Evolutionary conservation across 768 basidiomycete genomes (phyloP), one percentile per base, ranked within the genome.

Genomic region (Termitomyces sp.): DNA sequence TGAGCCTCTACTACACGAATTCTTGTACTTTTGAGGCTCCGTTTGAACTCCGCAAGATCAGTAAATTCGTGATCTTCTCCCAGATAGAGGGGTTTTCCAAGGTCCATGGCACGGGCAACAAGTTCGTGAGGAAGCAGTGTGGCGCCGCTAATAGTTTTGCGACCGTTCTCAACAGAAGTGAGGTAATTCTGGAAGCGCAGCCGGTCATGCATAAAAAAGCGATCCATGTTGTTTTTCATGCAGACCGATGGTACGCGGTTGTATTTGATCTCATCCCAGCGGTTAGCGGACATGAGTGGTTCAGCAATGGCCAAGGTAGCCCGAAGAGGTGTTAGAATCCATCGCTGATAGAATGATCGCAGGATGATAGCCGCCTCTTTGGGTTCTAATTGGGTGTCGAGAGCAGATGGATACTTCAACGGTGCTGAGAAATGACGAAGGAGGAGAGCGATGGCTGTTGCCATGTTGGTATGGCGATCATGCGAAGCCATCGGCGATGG

Each of bases 401-500:
- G 69, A 16, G 76, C 71, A 5, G 79, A 74, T 46, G 74, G 72
- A 16, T 70, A 53, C 4, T 63, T 39, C 13, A 59, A 66, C 1
- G 69, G 53, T 24, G 71, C 66, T 7, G 78, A 75, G 0, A 72
- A 66, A 4, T 74, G 70, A 63, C 80, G 79, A 15, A 91, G 75
- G 53, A 87, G 78, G 16, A 83, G 73, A 15, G 78, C 74, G 48
- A 91, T 81, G 40, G 88, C 88, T 0, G 89, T 86, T 5, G 84
- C 71, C 63, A 91, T 84, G 69, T 87, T 86, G 3, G 85, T 86
- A 59, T 79, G 74, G 11, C 82, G 79, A 66, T 91, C 90, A 58
- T 90, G 89, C 4, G 84, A 78, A 3, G 76, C 74, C 4, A 70
- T 77, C 13, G 85, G 84, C 2, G 83, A 82, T 0, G 90, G 89